These are phyloP conservation scores for Pichia terricola DNA, from an alignment of 1,139 yeast genomes.

Conservation along the genomic window DNA sequence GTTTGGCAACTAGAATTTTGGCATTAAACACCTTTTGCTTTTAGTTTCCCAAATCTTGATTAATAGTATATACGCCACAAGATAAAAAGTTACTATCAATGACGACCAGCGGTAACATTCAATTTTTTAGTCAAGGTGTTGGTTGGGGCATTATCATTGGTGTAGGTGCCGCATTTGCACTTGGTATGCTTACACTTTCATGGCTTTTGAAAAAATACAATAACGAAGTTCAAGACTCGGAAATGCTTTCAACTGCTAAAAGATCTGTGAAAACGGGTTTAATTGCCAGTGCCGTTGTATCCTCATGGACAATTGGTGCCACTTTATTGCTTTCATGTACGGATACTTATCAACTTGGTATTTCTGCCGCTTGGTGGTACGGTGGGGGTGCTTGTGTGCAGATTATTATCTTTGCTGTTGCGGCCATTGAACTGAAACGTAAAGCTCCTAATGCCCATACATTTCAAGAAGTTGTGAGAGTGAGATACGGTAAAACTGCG, in stretches of 20 bases:
- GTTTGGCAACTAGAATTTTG: no score
- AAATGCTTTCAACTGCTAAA: conserved; percentile 50
- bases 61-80: no score
- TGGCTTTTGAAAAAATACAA: conserved; percentile 62
- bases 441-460: conserved; percentile 48
- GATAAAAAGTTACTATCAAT: no score
- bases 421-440: conserved; percentile 45
- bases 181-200: conserved; percentile 70
- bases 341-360: conserved; percentile 23
- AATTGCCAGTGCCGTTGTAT: conserved; percentile 29
- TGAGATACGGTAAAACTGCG: conserved; percentile 36
- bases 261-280: conserved; percentile 29
- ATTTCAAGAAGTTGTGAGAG: conserved; percentile 39
- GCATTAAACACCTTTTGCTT: no score
- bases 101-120: no score
- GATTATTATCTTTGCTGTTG: conserved; percentile 40
- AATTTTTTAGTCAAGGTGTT: conserved; percentile 59
- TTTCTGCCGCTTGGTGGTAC: conserved; percentile 38
- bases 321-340: conserved; percentile 23
- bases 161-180: conserved; percentile 70
- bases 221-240: conserved; percentile 75
- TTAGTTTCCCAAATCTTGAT: no score
- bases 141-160: conserved; percentile 90
- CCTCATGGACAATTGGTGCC: conserved; percentile 32
- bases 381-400: conserved; percentile 49